A percentile compares a stretch with the other conserved stretches of the same genome.
Conservation (phyloP, 75 land plant species). For the Pseudotsuga menziesii region DNA sequence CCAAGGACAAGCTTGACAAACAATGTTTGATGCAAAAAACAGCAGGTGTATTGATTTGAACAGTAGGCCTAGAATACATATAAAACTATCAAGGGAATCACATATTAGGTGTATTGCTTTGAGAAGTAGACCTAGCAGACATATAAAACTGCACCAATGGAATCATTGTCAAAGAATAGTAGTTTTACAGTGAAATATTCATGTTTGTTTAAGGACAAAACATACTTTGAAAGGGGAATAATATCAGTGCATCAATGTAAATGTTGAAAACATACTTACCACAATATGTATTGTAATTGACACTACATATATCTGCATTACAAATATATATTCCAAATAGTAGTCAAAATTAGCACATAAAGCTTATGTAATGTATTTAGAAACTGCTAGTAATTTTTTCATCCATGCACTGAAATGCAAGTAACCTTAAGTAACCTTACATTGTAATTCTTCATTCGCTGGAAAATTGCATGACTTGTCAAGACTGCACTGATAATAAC, state of each 20-base stretch:
- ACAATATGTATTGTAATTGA: constrained; percentile 97
- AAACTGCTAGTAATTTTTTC: not conserved
- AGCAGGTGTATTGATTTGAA: no score
- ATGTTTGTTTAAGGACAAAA: not conserved
- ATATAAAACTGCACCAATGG: no score
- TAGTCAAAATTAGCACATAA: constrained; percentile 5
- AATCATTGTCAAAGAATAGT: no score
- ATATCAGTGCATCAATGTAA: not conserved
- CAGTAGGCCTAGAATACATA: no score
- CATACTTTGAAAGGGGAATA: not conserved
- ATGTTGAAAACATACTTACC: constrained; percentile 44
- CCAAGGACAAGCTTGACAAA: no score
- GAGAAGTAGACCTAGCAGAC: no score
- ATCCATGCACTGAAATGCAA: not conserved
- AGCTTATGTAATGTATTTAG: not conserved
- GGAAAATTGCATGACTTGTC: constrained; percentile 93
- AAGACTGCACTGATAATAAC: constrained; percentile 94
- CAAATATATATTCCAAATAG: not conserved
- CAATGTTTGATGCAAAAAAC: no score
- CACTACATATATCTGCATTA: constrained; percentile 93
- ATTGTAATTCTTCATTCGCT: constrained; percentile 97
- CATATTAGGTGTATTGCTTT: no score
- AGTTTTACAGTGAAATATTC: no score
- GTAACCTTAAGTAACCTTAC: constrained; percentile 51
- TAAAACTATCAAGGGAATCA: no score